These are phyloP conservation scores for Arabidopsis thaliana DNA, from an alignment of 345 rosid genomes.

Conservation along the genomic window DNA sequence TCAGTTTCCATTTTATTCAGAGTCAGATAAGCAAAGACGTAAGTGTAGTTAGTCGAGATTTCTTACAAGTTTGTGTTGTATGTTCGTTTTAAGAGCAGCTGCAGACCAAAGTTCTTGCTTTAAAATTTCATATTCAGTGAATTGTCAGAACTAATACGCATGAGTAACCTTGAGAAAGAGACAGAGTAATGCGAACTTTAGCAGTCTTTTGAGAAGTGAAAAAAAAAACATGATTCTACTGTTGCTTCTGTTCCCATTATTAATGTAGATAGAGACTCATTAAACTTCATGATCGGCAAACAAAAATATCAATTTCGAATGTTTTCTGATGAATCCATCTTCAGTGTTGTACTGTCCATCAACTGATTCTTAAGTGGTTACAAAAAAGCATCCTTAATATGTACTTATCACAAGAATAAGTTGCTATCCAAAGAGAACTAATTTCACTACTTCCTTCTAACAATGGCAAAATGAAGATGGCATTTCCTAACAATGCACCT, in stretches of 20 bases:
- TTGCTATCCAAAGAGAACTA: conserved; percentile 12
- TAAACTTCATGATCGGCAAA: conserved; percentile 1
- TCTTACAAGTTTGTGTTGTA: background rate
- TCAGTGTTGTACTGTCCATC: background rate
- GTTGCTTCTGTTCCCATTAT: background rate
- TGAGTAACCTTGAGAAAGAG: conserved; percentile 8
- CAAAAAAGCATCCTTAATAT: conserved; percentile 5
- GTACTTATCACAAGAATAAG: conserved; percentile 32
- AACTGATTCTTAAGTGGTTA: background rate
- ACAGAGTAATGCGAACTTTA: background rate
- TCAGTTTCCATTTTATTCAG: background rate
- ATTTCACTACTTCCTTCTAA: conserved; percentile 19
- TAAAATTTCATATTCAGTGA: conserved; percentile 2
- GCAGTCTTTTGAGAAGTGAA: background rate
- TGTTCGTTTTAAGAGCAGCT: conserved; percentile 14
- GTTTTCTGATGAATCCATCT: background rate
- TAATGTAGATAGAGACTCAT: background rate
- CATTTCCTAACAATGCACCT: conserved; percentile 6
- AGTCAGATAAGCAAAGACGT: background rate
- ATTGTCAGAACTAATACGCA: background rate
- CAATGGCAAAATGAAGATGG: conserved; percentile 13
- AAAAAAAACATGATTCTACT: background rate
- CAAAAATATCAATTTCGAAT: background rate
- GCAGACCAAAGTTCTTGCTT: conserved; percentile 6
- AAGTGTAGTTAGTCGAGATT: background rate